Percentiles rank a stretch among this genome's conserved stretches.
Conservation (phyloP, 2,329 filamentous ascomycete species). For the Westerdykella aurantiaca region DNA sequence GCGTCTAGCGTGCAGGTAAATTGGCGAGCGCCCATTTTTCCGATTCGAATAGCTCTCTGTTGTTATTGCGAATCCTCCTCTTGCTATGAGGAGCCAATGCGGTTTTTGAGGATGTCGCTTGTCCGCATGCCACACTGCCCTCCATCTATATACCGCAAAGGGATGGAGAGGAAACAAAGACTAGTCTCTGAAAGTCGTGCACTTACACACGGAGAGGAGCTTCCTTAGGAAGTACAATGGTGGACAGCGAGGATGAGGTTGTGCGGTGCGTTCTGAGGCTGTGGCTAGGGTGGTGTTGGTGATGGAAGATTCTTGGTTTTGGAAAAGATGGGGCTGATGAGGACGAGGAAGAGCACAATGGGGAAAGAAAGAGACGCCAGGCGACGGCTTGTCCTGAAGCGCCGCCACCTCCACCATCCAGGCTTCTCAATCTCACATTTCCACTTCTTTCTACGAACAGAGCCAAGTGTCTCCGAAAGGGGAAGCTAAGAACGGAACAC, state of each 20-base stretch:
- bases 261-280: conserved; percentile 15
- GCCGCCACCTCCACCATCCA: neutral
- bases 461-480: neutral
- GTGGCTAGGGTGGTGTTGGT: conserved; percentile 22
- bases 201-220: conserved; percentile 67
- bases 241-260: conserved; percentile 11
- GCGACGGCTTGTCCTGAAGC: conserved; percentile 14
- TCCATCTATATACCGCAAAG: conserved; percentile 41
- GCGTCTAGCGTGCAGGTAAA: conserved; percentile 47
- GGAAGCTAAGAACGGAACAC: conserved; percentile 6
- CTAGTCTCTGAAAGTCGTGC: conserved; percentile 84
- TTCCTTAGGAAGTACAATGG: conserved; percentile 16
- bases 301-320: conserved; percentile 3
- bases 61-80: conserved; percentile 16
- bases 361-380: conserved; percentile 5
- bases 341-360: conserved; percentile 5
- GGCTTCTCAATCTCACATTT: neutral
- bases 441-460: conserved; percentile 8
- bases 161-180: conserved; percentile 84
- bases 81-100: conserved; percentile 48
- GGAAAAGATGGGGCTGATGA: conserved; percentile 13
- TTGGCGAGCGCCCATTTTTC: conserved; percentile 53
- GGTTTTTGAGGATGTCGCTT: conserved; percentile 97
- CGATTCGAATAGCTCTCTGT: conserved; percentile 17
- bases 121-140: conserved; percentile 66